These are phyloP conservation scores for Mortierella sp. DNA, from an alignment of 371 early-diverging fungal genomes.

Conservation along the genomic window DNA sequence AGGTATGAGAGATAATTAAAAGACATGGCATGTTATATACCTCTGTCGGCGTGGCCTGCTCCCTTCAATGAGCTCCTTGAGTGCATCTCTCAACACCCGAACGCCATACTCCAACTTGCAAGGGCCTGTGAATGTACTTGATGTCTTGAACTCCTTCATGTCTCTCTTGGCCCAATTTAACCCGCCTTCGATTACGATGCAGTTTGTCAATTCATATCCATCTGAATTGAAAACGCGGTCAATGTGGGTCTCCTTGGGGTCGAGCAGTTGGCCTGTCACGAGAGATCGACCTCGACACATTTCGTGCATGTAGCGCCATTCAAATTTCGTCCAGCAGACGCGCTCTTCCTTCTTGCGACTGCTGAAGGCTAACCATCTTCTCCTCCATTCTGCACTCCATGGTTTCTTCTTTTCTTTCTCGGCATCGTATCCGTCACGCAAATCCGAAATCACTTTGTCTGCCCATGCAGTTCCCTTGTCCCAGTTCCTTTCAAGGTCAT, in stretches of 20 bases:
- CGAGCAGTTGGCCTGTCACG: conserved; percentile 23
- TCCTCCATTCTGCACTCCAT: conserved; percentile 11
- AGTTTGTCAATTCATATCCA: conserved; percentile 7
- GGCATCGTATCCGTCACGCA: conserved; percentile 13
- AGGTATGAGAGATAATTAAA: background rate
- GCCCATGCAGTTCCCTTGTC: conserved; percentile 6
- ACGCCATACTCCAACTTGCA: conserved; percentile 12
- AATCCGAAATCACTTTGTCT: conserved; percentile 3
- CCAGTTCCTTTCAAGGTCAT: conserved; percentile 5
- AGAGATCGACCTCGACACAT: conserved; percentile 17
- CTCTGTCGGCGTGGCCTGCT: background rate
- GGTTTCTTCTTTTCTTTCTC: conserved; percentile 4
- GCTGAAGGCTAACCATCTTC: conserved; percentile 7
- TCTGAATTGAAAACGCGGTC: conserved; percentile 18
- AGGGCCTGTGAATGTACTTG: conserved; percentile 14
- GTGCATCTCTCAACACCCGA: conserved; percentile 1
- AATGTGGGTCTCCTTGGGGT: conserved; percentile 6
- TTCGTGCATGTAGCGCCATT: conserved; percentile 19
- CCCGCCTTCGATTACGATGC: conserved; percentile 18
- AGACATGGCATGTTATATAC: background rate
- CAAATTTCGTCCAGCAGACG: conserved; percentile 5
- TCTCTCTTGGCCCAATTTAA: conserved; percentile 16
- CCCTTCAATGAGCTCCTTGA: conserved; percentile 4
- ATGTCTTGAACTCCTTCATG: conserved; percentile 16
- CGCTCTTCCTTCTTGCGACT: conserved; percentile 4